phyloP scores from a whole-genome alignment of 2,329 filamentous ascomycete genomes.

The Lizonia empirigonia region DNA sequence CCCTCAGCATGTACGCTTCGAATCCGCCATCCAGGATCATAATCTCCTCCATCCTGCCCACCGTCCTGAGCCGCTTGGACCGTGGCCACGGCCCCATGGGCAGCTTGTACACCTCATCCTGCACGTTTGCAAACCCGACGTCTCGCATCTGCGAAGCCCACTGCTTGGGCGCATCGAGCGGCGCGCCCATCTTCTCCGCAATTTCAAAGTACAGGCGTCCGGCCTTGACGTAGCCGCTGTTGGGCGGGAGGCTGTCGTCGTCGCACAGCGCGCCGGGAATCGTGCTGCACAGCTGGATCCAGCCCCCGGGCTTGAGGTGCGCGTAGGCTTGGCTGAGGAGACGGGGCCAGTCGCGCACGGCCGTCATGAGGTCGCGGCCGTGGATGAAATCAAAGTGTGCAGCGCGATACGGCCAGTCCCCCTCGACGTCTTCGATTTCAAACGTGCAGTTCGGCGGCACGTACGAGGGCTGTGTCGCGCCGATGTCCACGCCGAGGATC shows the following conservation, averaged over 20 bases:
- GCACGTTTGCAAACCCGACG: slow-evolving; percentile 53
- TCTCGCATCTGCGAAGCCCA: slow-evolving; percentile 45
- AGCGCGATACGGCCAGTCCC: slow-evolving; percentile 45
- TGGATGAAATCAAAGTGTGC: slow-evolving; percentile 42
- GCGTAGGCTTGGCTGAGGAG: slow-evolving; percentile 35
- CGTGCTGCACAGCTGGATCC: slow-evolving; percentile 39
- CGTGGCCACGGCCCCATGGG: slow-evolving; percentile 39
- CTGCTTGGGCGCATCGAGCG: slow-evolving; percentile 37
- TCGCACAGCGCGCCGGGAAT: slow-evolving; percentile 26
- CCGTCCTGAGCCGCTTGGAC: slow-evolving; percentile 27
- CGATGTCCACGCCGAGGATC: slow-evolving; percentile 43
- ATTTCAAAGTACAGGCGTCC: slow-evolving; percentile 29
- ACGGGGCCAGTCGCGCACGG: slow-evolving; percentile 38
- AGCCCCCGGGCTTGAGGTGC: slow-evolving; percentile 48
- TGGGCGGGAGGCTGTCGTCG: slow-evolving; percentile 27
- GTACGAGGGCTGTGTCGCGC: slow-evolving; percentile 47
- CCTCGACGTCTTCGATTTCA: slow-evolving; percentile 49
- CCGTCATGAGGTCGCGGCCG: slow-evolving; percentile 38
- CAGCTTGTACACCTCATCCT: slow-evolving; percentile 37
- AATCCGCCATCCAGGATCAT: slow-evolving; percentile 34
- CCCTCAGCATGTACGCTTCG: slow-evolving; percentile 32
- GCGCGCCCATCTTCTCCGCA: slow-evolving; percentile 35
- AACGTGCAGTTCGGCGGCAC: slow-evolving; percentile 47
- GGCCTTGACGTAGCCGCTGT: slow-evolving; percentile 28
- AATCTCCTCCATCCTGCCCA: slow-evolving; percentile 28